Base-by-base conservation (phyloP, 768 basidiomycete species). In the Serendipita sp. region DNA sequence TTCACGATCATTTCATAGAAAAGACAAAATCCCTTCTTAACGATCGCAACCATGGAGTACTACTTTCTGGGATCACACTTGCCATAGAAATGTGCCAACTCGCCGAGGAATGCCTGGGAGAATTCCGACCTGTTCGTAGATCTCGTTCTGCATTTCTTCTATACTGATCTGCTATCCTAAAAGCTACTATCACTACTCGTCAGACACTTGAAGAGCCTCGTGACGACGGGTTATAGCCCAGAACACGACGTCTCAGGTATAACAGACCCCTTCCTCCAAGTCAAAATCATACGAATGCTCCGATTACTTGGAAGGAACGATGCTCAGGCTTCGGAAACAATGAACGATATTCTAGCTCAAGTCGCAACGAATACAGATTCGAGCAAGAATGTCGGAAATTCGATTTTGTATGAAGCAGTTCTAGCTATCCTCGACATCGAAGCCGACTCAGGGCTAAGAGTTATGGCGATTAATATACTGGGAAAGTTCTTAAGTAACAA, bases 231-330 rank as follows among this genome's bases (percentile, higher is more conserved):
- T 7, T 97, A 96, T 73, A 95, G 91, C 68, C 94, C 96, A 24
- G 96, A 98, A 71, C 96, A 98, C 69, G 96, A 99, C 67, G 96
- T 99, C 9, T 91, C 92, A n/a, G 96, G 96, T 41, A 96, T 99
- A 73, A 97, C 96, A 16, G 93, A 95, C 73, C 92, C 92, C 4
- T 94, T 94, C 78, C 76, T 94, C 4, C 92, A 95, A 72, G 84
- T 94, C 67, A 99, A 98, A 74, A 84, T 95, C 43, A 77, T 99
- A 24, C 85, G 93, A 11, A 76, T 99, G 42, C 76, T 99, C 48
- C 82, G 93, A 33, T 68, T 96, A n/a, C 82, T 98, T 26, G 96
- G 95, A 5, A 84, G 77, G 68, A 87, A 85, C 0, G 90, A 96
- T 69, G 80, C 77, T 60, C 82, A 84, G 69, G 90, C 94, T 3